Conservation (phyloP, 2,329 filamentous ascomycete species). For the Pseudogymnoascus sp. region DNA sequence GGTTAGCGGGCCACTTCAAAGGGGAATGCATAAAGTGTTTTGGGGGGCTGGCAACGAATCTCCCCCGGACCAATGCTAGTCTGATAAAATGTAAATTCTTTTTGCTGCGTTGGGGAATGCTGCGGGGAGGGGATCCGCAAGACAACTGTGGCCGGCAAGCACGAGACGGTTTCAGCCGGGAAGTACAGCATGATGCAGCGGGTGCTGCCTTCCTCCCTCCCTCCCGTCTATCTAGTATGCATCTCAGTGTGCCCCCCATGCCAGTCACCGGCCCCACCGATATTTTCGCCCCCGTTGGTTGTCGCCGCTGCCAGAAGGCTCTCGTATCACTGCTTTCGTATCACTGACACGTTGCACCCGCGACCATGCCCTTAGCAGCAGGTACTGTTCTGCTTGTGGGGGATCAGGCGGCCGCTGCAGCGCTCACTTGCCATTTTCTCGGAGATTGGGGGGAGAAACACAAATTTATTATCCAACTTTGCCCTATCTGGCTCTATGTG, state of each 20-base stretch:
- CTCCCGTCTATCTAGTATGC: neutral
- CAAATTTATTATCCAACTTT: conserved; percentile 1
- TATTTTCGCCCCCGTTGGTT: neutral
- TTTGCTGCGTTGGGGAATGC: neutral
- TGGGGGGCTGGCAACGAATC: neutral
- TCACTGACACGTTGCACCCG: conserved; percentile 1
- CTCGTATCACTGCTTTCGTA: neutral
- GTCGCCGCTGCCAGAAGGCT: neutral
- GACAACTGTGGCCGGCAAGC: neutral
- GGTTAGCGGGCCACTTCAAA: neutral
- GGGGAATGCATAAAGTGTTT: neutral
- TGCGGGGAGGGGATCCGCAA: neutral
- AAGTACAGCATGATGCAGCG: neutral
- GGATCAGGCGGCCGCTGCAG: neutral
- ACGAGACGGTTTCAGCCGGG: neutral
- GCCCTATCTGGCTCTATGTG: neutral
- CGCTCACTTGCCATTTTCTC: neutral
- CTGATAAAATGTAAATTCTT: neutral
- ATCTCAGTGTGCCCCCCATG: neutral
- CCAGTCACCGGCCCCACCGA: conserved; percentile 4
- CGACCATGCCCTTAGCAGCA: neutral
- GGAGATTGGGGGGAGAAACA: neutral
- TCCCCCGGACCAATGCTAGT: neutral
- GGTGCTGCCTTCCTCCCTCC: neutral
- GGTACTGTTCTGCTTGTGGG: neutral